Base-by-base conservation (phyloP, 2,329 filamentous ascomycete genomes). In the Aureobasidium sp. region DNA sequence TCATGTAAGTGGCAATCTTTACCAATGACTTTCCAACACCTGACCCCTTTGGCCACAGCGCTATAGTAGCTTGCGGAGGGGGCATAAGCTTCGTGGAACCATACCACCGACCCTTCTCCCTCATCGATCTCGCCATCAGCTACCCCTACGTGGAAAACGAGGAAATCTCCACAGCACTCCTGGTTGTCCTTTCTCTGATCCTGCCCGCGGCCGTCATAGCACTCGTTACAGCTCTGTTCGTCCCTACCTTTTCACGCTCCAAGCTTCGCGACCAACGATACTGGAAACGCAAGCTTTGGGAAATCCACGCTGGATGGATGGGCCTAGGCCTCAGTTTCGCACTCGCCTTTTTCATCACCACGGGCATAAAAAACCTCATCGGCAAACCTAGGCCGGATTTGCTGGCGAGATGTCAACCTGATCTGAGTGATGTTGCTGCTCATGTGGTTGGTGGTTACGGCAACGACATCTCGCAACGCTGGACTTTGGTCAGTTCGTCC, bases 201-300 rank as follows among this genome's bases (percentile, higher is more conserved):
- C 78, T 82, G 0, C 93, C 93, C 4, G 83, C 84, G 31, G 73
- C 80, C 62, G 77, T 91, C 64, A 86, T 95, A 67, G 73, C 87
- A 55, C 38, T 90, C 57, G 80, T 93, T 61, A 83, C 84, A 42
- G 73, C 95, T 17, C 62, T 83, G 10, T 74, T 93, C 65, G 84
- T 62, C 3, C 83, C 17, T 78, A 78, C 43, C 79, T 47, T 55
- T 19, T 46, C 50, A n/a, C 50, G 33, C 23, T 47, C 47, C 11
- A 37, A 81, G 21, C 85, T 86, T 0, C 84, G 88, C 1, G 80
- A 80, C 64, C 73, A 80, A 4, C 74, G 89, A 58, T 78, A 92
- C 46, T 91, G 89, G 85, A 84, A 83, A 70, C 82, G 89, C 65
- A 96, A 94, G 75, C 72, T 96, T 1, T 96, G 93, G 91, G 92